phyloP scores from a whole-genome alignment of 225 moss, liverwort and hornwort genomes.

The Polytrichum formosum region DNA sequence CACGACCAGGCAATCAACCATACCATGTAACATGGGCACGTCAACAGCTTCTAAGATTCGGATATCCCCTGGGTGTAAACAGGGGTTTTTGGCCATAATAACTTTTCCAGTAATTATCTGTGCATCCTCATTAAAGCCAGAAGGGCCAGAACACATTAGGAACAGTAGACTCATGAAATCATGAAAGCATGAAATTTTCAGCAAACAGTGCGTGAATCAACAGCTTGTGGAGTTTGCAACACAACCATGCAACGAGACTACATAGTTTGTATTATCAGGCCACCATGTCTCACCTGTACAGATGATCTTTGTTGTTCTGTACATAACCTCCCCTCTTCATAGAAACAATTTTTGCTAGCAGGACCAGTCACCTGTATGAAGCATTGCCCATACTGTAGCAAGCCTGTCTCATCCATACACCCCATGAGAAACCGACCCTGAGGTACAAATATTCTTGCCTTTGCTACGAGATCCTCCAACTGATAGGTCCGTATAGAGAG shows the following conservation, averaged over 20 bases:
- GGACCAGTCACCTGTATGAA: constrained; percentile 69
- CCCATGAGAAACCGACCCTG: constrained; percentile 89
- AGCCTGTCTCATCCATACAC: constrained; percentile 77
- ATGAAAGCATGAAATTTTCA: not conserved
- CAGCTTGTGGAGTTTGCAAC: not conserved
- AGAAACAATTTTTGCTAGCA: constrained; percentile 12
- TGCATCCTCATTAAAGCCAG: not conserved
- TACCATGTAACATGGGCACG: constrained; percentile 53
- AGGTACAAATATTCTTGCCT: constrained; percentile 76
- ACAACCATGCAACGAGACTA: no score
- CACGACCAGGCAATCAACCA: constrained; percentile 83
- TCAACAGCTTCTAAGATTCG: constrained; percentile 80
- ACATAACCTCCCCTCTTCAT: constrained; percentile 8
- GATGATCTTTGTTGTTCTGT: not conserved
- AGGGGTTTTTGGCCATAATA: constrained; percentile 90
- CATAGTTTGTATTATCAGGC: no score
- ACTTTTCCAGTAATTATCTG: constrained; percentile 73
- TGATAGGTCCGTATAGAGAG: constrained; percentile 75
- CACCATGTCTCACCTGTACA: constrained; percentile 20
- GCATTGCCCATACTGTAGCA: constrained; percentile 77
- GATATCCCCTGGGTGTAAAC: constrained; percentile 91
- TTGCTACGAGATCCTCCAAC: constrained; percentile 62
- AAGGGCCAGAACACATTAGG: not conserved
- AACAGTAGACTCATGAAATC: not conserved
- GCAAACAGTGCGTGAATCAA: not conserved